Conservation (phyloP, 305 asterid genomes). For the Solanum chacoense region DNA sequence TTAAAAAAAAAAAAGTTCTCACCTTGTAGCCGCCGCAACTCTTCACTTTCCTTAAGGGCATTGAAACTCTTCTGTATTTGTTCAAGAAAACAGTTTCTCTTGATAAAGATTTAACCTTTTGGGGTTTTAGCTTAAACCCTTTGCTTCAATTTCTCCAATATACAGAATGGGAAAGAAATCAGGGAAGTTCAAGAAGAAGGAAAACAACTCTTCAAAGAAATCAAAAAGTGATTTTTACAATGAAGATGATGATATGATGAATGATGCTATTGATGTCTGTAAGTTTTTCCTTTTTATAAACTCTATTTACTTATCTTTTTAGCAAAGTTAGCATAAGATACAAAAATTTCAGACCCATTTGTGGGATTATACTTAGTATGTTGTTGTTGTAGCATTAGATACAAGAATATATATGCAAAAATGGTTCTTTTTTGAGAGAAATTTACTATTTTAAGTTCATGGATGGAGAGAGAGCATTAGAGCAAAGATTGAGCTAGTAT, state of each 20-base stretch:
- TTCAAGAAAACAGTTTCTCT: background rate
- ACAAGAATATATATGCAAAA: background rate
- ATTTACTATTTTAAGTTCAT: background rate
- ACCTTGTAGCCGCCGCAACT: background rate
- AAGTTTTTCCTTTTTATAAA: background rate
- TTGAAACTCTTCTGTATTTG: background rate
- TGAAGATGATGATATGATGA: conserved; percentile 16
- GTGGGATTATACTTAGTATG: background rate
- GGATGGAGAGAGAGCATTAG: background rate
- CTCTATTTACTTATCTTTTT: background rate
- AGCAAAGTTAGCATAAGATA: background rate
- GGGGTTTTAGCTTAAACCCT: background rate
- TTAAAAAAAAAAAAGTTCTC: too few relatives aligned
- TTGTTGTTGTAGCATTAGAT: background rate
- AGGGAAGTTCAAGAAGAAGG: conserved; percentile 20
- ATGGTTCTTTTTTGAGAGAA: background rate
- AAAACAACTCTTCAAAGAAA: conserved; percentile 5
- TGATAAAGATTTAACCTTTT: background rate
- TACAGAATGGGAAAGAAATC: conserved; percentile 19
- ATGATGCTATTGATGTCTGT: conserved; percentile 31
- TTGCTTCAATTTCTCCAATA: background rate
- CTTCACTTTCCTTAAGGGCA: background rate
- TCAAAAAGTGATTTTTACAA: background rate
- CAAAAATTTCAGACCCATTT: background rate
- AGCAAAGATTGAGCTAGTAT: background rate